Percentiles rank a stretch among this genome's conserved stretches.
Conservation (phyloP, 371 early-diverging fungal species). For the Lichtheimia ramosa region DNA sequence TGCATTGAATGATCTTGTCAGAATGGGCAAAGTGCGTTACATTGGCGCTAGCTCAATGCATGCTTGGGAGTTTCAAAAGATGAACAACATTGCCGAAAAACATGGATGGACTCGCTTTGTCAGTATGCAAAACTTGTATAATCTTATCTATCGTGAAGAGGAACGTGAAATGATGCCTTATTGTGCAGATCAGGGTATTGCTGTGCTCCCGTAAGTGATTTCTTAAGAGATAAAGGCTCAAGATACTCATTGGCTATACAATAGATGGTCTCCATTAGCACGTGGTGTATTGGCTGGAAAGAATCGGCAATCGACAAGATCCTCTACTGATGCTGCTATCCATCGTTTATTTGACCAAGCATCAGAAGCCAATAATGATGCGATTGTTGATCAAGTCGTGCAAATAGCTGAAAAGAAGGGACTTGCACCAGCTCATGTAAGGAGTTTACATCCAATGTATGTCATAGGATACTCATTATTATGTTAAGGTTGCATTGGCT, state of each 20-base stretch:
- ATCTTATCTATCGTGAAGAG: slow-evolving; percentile 60
- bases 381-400: slow-evolving; percentile 33
- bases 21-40: slow-evolving; percentile 49
- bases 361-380: slow-evolving; percentile 6
- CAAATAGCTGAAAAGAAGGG: slow-evolving; percentile 45
- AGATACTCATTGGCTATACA: too few relatives aligned
- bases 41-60: slow-evolving; percentile 35
- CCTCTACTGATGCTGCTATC: slow-evolving; percentile 9
- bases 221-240: too few relatives aligned
- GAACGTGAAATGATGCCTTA: slow-evolving; percentile 62
- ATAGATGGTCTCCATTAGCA: slow-evolving; percentile 53
- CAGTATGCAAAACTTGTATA: slow-evolving; percentile 55
- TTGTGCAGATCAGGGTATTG: slow-evolving; percentile 40
- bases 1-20: slow-evolving; percentile 54
- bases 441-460: neutral
- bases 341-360: neutral
- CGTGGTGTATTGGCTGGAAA: slow-evolving; percentile 36
- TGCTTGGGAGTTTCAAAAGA: slow-evolving; percentile 45
- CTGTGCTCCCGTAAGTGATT: slow-evolving; percentile 29
- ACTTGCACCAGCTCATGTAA: slow-evolving; percentile 35
- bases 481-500: slow-evolving; percentile 40
- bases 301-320: slow-evolving; percentile 17
- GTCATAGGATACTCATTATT: too few relatives aligned
- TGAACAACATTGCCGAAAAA: slow-evolving; percentile 42
- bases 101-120: slow-evolving; percentile 55